A percentile compares a stretch with the other conserved stretches of the same genome.
These are phyloP conservation scores for Trichophyton schoenleinii DNA, from an alignment of 2,329 filamentous ascomycete genomes.

Conservation along the genomic window DNA sequence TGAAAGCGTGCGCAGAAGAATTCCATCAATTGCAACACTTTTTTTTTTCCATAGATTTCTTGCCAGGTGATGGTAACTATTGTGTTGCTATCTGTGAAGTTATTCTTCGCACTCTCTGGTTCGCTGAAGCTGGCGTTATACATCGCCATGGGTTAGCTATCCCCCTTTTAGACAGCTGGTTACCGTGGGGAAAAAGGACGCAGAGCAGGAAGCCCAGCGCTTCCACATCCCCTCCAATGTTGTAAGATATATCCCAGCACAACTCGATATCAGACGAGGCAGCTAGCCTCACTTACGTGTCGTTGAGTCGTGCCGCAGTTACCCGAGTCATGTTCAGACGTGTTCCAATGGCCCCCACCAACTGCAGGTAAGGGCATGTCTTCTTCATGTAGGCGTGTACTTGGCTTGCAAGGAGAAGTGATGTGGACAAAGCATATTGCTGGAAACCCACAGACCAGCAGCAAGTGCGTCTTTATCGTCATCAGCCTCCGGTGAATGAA, in stretches of 20 bases:
- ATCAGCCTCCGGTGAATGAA: not conserved
- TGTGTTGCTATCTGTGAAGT: too few species aligned
- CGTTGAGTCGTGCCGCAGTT: not conserved
- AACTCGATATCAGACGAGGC: not conserved
- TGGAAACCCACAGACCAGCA: not conserved
- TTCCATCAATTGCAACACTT: too few species aligned
- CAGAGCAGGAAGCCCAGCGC: not conserved
- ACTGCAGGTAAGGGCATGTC: not conserved
- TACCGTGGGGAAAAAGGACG: not conserved
- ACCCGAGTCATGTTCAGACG: not conserved
- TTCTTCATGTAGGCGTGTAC: not conserved
- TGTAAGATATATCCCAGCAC: not conserved
- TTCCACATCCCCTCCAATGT: not conserved
- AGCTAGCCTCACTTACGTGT: not conserved
- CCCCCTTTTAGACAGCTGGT: too few species aligned
- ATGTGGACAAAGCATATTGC: not conserved
- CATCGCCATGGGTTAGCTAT: too few species aligned
- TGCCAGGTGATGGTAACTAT: too few species aligned
- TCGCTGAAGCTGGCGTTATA: too few species aligned
- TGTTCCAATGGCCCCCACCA: not conserved
- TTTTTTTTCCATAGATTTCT: too few species aligned
- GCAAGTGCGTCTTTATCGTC: too few species aligned
- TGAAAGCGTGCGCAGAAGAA: too few species aligned
- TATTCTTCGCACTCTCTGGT: too few species aligned
- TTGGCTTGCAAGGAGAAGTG: not conserved